Evolutionary conservation across 352 stramenopile genomes (phyloP), one percentile per base, ranked within the genome.

Genomic region (Phytopythium delawarense): DNA sequence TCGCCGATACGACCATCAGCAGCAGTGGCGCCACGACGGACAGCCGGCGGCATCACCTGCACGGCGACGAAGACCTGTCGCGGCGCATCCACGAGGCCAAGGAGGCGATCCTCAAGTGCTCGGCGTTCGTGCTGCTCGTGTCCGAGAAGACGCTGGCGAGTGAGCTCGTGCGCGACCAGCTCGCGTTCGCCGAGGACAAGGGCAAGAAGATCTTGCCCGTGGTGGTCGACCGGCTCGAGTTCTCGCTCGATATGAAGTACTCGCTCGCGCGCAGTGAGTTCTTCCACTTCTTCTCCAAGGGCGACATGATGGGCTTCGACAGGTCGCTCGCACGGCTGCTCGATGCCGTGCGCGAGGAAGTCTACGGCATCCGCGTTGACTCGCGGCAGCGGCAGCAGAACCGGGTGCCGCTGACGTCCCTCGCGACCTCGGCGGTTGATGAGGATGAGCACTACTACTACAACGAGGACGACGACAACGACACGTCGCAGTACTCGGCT

Each of bases 141-240:
- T 92, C 83, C 2, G 78, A 89, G 40, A 89, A 92, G 57, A 94
- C 84, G 0, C 45, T 92, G 25, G 58, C 68, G 7, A 92, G 79
- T 46, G 80, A 94, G 53, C 58, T 92, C 1, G 76, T 92, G 23
- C 87, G 84, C 51, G 83, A 92, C 53, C 83, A 94, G 59, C 69
- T 94, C 16, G 83, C 86, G 15, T 94, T 92, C 50, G 86, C 83
- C 0, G 86, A 94, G 63, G 83, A 92, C 70, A 94, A 94, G 61
- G 83, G 85, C 54, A 92, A 92, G 65, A 82, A 77, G 30, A 91
- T 94, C 53, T 65, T 92, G 21, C 83, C 85, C 0, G 73, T 94
- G 0, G 83, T 90, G 8, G 77, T 87, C 0, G 88, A 92, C 48
- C 72, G 66, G 37, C 72, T 91, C 48, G 70, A 83, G 48, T 84